Percentiles rank a stretch among this genome's conserved stretches.
Conservation (phyloP, 2,329 filamentous ascomycete genomes). For the Penicillium italicum region DNA sequence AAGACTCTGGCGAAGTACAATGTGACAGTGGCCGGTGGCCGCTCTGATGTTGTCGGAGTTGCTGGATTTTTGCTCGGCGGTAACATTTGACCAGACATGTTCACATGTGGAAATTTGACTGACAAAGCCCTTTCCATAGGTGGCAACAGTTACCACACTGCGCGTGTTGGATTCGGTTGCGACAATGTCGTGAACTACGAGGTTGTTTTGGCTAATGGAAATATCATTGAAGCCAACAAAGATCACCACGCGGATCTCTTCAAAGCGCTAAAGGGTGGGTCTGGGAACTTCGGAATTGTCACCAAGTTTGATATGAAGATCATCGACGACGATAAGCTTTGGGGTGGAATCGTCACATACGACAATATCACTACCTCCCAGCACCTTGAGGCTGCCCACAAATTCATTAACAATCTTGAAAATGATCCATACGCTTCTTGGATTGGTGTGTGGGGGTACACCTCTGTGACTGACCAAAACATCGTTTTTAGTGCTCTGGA, state of each 20-base stretch:
- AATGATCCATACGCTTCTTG: slow-evolving; percentile 21
- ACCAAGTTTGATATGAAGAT: slow-evolving; percentile 25
- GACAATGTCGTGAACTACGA: slow-evolving; percentile 51
- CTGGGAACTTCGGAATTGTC: slow-evolving; percentile 53
- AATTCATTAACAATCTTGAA: slow-evolving; percentile 20
- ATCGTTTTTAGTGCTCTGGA: slow-evolving; percentile 2
- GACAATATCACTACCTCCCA: slow-evolving; percentile 14
- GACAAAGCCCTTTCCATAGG: slow-evolving; percentile 23
- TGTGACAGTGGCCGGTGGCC: slow-evolving; percentile 21
- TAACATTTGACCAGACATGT: neutral
- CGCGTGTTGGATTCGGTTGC: slow-evolving; percentile 48
- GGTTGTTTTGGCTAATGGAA: slow-evolving; percentile 52
- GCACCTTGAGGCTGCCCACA: slow-evolving; percentile 17
- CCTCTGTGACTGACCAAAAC: neutral
- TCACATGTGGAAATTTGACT: neutral
- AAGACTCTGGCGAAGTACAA: slow-evolving; percentile 8
- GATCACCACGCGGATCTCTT: slow-evolving; percentile 49
- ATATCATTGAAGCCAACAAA: slow-evolving; percentile 46
- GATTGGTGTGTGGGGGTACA: slow-evolving; percentile 1
- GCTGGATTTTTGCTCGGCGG: slow-evolving; percentile 25
- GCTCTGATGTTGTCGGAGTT: slow-evolving; percentile 21
- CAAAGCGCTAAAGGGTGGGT: slow-evolving; percentile 54
- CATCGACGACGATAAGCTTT: slow-evolving; percentile 16
- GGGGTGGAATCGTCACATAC: slow-evolving; percentile 24
- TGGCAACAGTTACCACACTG: slow-evolving; percentile 50